These are phyloP conservation scores for Polytrichum formosum DNA, from an alignment of 225 moss, liverwort and hornwort species.

Conservation along the genomic window DNA sequence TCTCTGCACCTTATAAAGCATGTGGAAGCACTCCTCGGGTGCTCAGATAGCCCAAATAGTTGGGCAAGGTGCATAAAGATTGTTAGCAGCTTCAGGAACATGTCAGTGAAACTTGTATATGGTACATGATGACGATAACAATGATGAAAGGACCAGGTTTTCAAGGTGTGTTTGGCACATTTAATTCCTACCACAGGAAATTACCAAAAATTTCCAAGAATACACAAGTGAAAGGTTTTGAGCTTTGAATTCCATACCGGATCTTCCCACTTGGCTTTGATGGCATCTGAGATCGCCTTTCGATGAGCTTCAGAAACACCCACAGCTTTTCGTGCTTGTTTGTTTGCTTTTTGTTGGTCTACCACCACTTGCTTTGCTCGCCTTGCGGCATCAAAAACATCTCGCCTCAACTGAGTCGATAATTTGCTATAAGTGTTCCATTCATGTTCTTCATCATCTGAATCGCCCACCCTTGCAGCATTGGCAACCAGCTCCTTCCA, in stretches of 20 bases:
- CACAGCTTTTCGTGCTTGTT: conserved; percentile 23
- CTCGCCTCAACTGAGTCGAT: conserved; percentile 26
- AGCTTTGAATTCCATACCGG: conserved; percentile 50
- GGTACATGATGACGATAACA: too few relatives aligned
- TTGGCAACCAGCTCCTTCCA: conserved; percentile 79
- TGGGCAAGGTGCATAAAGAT: too few relatives aligned
- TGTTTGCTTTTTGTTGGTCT: conserved; percentile 6
- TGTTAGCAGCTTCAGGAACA: too few relatives aligned
- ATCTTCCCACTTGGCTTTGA: conserved; percentile 89
- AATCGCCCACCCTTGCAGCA: conserved; percentile 57
- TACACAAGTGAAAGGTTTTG: background rate
- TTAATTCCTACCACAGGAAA: too few relatives aligned
- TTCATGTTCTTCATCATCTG: conserved; percentile 61
- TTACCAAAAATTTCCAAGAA: background rate
- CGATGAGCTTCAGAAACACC: conserved; percentile 59
- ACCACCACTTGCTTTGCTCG: conserved; percentile 8
- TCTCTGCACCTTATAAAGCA: too few relatives aligned
- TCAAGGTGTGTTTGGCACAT: too few relatives aligned
- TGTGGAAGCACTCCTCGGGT: too few relatives aligned
- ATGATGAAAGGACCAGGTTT: too few relatives aligned
- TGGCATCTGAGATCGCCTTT: conserved; percentile 78
- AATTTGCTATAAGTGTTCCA: conserved; percentile 62
- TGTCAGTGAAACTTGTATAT: too few relatives aligned
- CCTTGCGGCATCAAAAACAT: conserved; percentile 15
- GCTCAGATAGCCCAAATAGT: too few relatives aligned